phyloP scores from a whole-genome alignment of 2,329 filamentous ascomycete genomes.

The Juglanconis juglandina region DNA sequence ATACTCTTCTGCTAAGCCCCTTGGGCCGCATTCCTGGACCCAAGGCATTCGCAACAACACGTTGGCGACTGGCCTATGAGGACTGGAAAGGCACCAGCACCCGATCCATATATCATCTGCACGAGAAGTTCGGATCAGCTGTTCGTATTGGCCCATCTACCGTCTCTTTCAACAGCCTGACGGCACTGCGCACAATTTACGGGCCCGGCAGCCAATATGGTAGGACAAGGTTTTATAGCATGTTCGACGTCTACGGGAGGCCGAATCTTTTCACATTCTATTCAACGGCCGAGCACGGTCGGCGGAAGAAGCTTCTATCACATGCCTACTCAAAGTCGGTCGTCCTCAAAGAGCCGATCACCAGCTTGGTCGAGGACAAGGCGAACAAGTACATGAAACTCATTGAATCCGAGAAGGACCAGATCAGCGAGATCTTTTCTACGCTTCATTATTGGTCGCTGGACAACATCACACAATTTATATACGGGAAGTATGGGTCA shows the following conservation, averaged over 20 bases:
- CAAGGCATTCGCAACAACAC: slow-evolving; percentile 37
- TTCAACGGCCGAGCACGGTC: slow-evolving; percentile 38
- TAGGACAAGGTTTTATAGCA: slow-evolving; percentile 49
- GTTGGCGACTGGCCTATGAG: slow-evolving; percentile 43
- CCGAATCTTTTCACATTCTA: slow-evolving; percentile 52
- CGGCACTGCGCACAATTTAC: slow-evolving; percentile 51
- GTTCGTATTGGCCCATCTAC: slow-evolving; percentile 47
- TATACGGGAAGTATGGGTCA: slow-evolving; percentile 44
- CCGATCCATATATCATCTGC: slow-evolving; percentile 37
- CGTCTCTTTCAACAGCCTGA: slow-evolving; percentile 38
- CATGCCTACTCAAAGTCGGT: slow-evolving; percentile 51
- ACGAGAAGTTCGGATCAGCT: slow-evolving; percentile 41
- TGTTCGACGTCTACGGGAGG: slow-evolving; percentile 52
- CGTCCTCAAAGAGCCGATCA: slow-evolving; percentile 31
- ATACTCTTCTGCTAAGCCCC: slow-evolving; percentile 2
- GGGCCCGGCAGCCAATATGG: slow-evolving; percentile 50
- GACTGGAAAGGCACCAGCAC: slow-evolving; percentile 43
- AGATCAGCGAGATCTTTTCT: slow-evolving; percentile 41
- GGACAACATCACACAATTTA: slow-evolving; percentile 49
- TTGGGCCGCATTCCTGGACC: slow-evolving; percentile 34
- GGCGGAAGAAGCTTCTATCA: slow-evolving; percentile 49
- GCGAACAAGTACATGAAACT: slow-evolving; percentile 37
- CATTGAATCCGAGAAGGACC: slow-evolving; percentile 32
- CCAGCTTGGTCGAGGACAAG: slow-evolving; percentile 36
- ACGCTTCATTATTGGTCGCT: slow-evolving; percentile 52